Base-by-base conservation (phyloP, 352 stramenopile genomes). In the Phytophthora pisi region DNA sequence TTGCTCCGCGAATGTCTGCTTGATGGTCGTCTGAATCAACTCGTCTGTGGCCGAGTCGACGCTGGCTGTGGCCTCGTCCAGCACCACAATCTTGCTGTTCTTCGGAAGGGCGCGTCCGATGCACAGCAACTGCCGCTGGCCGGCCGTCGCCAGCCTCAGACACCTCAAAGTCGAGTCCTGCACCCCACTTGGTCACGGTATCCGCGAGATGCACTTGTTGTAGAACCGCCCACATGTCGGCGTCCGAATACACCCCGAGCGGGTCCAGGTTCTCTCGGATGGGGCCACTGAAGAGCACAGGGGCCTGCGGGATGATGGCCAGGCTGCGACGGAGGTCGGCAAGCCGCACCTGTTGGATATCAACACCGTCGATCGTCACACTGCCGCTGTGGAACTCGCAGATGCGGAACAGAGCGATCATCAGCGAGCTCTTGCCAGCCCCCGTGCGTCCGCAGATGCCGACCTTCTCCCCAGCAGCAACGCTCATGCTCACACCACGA, bases 91-190 rank as follows among this genome's bases (percentile, higher is more conserved):
- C 38, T 95, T 96, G 23, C 88, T 84, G 52, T 97, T 86, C 18
- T 93, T 86, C 3, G 99, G 66, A 9, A 99, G 68, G 10, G 95
- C 97, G 45, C 96, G 82, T 5, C 92, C 96, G 62, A 99, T 98
- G 24, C 96, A 99, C 0, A 99, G 53, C 4, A 99, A 78, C 68
- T 99, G 96, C 2, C 96, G 74, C 74, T 99, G 90, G 10, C 64
- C 64, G 34, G 66, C 64, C 4, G 36, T 71, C 89, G 7, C 96
- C 96, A 36, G 84, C 82, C 69, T 98, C 93, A 0, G 88, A 74
- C 4, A 98, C 84, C 30, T 85, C 55, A 24, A 64, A 64, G 47
- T 64, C 47, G 15, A 64, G 36, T 20, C 15, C 51, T 28, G 34
- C 24, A 4, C 64, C 61, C 68, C 57, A 70, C 78, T 43, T 93